These are phyloP conservation scores for Aphanomyces invadans DNA, from an alignment of 352 stramenopile species.

Conservation along the genomic window DNA sequence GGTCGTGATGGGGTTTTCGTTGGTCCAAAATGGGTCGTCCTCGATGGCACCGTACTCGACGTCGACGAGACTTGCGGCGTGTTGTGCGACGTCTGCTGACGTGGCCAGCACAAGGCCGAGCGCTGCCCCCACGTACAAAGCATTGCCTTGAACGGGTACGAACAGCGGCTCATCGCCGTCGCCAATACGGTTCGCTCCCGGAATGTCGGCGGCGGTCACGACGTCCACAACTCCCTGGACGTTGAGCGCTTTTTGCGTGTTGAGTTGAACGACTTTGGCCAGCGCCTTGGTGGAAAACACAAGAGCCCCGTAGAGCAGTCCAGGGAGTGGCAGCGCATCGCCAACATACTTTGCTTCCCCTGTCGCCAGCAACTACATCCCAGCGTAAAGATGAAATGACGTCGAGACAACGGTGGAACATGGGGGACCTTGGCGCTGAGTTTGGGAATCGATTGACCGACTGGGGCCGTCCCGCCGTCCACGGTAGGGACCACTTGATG, in stretches of 20 bases:
- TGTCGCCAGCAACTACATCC: conserved; percentile 30
- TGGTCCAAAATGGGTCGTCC: conserved; percentile 29
- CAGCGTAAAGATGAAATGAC: too few relatives aligned
- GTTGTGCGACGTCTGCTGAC: conserved; percentile 30
- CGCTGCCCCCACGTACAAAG: conserved; percentile 34
- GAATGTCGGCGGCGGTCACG: conserved; percentile 32
- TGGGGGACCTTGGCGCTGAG: conserved; percentile 27
- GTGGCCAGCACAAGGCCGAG: conserved; percentile 39
- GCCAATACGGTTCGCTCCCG: conserved; percentile 28
- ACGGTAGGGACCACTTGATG: conserved; percentile 31
- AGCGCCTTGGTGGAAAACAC: conserved; percentile 29
- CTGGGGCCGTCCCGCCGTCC: conserved; percentile 26
- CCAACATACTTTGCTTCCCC: conserved; percentile 41
- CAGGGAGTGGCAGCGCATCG: conserved; percentile 29
- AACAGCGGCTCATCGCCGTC: conserved; percentile 37
- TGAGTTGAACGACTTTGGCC: conserved; percentile 27
- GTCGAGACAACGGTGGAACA: background rate
- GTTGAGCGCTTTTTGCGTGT: conserved; percentile 26
- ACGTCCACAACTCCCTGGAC: conserved; percentile 37
- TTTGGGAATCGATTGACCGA: conserved; percentile 36
- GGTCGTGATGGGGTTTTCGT: conserved; percentile 31
- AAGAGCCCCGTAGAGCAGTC: conserved; percentile 33
- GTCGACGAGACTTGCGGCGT: conserved; percentile 28
- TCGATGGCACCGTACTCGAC: conserved; percentile 32
- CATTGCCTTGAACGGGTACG: conserved; percentile 34